These are phyloP conservation scores for Globisporangium takayamanum DNA, from an alignment of 352 stramenopile species.

Conservation along the genomic window DNA sequence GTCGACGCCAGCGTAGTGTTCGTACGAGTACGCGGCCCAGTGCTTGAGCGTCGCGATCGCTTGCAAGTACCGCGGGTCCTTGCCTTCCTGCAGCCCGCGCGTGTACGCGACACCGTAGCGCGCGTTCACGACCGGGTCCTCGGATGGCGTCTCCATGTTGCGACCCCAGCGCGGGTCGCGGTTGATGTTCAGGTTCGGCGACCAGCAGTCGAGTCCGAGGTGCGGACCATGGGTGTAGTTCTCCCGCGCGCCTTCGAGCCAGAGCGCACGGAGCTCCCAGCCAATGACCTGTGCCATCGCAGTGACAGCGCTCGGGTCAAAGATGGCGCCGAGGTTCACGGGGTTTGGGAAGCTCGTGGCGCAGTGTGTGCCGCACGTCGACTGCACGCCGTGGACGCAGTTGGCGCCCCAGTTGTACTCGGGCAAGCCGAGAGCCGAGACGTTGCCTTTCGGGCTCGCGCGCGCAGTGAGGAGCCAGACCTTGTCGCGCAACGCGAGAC, in stretches of 20 bases:
- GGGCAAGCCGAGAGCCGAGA: conserved; percentile 76
- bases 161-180: conserved; percentile 92
- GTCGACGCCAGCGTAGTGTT: conserved; percentile 61
- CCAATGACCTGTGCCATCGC: conserved; percentile 87
- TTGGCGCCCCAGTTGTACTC: conserved; percentile 94
- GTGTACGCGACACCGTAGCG: conserved; percentile 91
- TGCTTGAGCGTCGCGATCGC: conserved; percentile 92
- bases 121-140: conserved; percentile 90
- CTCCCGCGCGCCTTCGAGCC: conserved; percentile 68
- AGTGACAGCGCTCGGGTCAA: conserved; percentile 74
- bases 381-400: conserved; percentile 89
- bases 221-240: conserved; percentile 59
- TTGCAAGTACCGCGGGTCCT: conserved; percentile 60
- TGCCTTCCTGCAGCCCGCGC: conserved; percentile 79
- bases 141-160: conserved; percentile 90
- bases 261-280: conserved; percentile 71
- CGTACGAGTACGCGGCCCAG: conserved; percentile 90
- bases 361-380: conserved; percentile 63
- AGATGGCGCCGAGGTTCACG: conserved; percentile 83
- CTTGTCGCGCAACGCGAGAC: conserved; percentile 69
- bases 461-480: conserved; percentile 61
- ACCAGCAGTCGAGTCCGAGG: conserved; percentile 90
- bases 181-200: conserved; percentile 95
- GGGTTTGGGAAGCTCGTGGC: conserved; percentile 91
- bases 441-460: conserved; percentile 57